Conservation (phyloP, 768 basidiomycete genomes). For the Podaxis carcinomalis region DNA sequence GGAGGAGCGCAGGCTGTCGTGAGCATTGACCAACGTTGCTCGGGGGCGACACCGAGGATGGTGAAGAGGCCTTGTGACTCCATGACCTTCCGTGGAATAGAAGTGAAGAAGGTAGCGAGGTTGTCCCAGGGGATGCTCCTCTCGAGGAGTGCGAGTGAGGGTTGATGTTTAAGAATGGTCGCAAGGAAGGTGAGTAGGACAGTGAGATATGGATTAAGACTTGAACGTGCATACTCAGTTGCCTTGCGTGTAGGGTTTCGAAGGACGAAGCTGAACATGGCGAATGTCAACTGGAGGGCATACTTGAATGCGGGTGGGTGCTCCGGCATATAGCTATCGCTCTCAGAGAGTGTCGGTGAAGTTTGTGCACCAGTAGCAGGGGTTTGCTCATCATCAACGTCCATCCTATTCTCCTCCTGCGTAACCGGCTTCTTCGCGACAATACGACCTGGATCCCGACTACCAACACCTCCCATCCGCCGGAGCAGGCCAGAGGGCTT, state of each 20-base stretch:
- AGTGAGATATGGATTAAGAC: constrained; percentile 84
- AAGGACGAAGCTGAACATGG: constrained; percentile 71
- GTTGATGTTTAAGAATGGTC: constrained; percentile 64
- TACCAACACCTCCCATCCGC: constrained; percentile 50
- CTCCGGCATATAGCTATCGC: constrained; percentile 31
- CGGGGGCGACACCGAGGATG: constrained; percentile 17
- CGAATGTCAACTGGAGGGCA: constrained; percentile 76
- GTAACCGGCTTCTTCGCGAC: constrained; percentile 43
- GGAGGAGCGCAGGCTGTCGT: constrained; percentile 67
- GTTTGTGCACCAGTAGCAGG: constrained; percentile 23
- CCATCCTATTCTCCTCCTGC: constrained; percentile 48
- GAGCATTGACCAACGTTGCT: constrained; percentile 61
- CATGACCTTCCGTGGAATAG: constrained; percentile 52
- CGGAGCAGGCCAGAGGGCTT: constrained; percentile 65
- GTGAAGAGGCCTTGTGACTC: constrained; percentile 36
- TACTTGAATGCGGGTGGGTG: constrained; percentile 65
- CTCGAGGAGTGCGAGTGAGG: constrained; percentile 61
- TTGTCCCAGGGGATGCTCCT: constrained; percentile 82
- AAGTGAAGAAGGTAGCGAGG: constrained; percentile 59
- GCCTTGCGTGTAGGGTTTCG: constrained; percentile 56
- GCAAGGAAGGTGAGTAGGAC: constrained; percentile 85
- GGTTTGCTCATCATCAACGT: constrained; percentile 23
- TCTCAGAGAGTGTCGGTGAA: constrained; percentile 29
- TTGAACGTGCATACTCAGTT: constrained; percentile 48
- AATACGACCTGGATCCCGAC: constrained; percentile 37